These are phyloP conservation scores for Isoetes taiwanensis DNA, from an alignment of 75 land plant genomes.

Conservation along the genomic window DNA sequence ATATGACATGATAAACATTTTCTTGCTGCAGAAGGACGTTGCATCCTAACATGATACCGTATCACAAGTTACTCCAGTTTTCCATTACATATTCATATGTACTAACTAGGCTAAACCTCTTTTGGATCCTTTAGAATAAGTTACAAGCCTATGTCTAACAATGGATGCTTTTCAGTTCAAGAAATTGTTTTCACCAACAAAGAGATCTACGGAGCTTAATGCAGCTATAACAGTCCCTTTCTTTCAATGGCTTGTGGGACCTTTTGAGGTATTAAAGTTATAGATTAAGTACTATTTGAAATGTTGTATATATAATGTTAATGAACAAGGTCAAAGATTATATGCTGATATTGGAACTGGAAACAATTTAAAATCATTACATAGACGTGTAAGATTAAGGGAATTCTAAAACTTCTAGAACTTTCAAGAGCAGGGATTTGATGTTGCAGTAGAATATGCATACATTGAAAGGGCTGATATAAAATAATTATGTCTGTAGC, in stretches of 20 bases:
- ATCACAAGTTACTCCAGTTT: too few relatives aligned
- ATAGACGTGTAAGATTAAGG: not conserved
- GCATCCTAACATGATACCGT: too few relatives aligned
- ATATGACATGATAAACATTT: too few relatives aligned
- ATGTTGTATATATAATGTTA: not conserved
- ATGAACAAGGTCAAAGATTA: not conserved
- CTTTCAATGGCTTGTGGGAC: slow-evolving; percentile 81
- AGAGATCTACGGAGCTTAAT: slow-evolving; percentile 35
- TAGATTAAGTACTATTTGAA: not conserved
- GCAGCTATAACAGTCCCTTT: slow-evolving; percentile 64
- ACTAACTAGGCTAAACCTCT: too few relatives aligned
- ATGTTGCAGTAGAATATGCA: not conserved
- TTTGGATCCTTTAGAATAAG: too few relatives aligned
- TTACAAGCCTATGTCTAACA: too few relatives aligned
- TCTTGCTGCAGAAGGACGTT: too few relatives aligned
- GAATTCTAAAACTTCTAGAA: not conserved
- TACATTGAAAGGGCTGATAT: too few relatives aligned
- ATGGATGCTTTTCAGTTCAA: too few relatives aligned
- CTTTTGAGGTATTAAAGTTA: slow-evolving; percentile 47
- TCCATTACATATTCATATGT: too few relatives aligned
- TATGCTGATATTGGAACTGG: not conserved
- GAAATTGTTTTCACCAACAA: slow-evolving; percentile 20
- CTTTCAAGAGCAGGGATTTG: not conserved
- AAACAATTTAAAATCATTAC: not conserved
- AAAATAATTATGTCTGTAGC: too few relatives aligned